phyloP scores from a whole-genome alignment of 768 basidiomycete genomes.

The Russula griseocarnosa region DNA sequence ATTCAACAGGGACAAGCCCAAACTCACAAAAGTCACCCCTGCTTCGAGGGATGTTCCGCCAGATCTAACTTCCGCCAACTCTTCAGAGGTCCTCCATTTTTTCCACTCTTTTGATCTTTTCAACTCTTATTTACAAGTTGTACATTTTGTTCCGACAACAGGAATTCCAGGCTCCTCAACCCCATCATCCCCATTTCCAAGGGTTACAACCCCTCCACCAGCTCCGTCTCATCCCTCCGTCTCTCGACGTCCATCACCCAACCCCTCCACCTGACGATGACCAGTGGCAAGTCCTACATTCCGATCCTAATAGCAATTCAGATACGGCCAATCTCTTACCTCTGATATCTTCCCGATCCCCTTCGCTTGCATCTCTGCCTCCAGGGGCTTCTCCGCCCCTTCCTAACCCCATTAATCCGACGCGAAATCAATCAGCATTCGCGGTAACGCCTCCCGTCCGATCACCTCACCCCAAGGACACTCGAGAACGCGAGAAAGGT shows the following conservation, averaged over 20 bases:
- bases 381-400: slow-evolving; percentile 43
- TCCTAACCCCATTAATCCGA: slow-evolving; percentile 29
- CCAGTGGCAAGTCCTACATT: slow-evolving; percentile 42
- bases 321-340: slow-evolving; percentile 28
- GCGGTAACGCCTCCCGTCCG: slow-evolving; percentile 7
- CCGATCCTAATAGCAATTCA: slow-evolving; percentile 30
- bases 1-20: slow-evolving; percentile 50
- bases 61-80: slow-evolving; percentile 34
- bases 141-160: background rate
- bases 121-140: background rate
- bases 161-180: slow-evolving; percentile 20
- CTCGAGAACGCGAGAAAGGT: slow-evolving; percentile 32
- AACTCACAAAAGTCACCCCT: slow-evolving; percentile 35
- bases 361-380: slow-evolving; percentile 49
- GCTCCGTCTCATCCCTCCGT: slow-evolving; percentile 17
- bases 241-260: slow-evolving; percentile 32
- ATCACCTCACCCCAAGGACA: slow-evolving; percentile 29
- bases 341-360: slow-evolving; percentile 43
- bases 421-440: slow-evolving; percentile 24
- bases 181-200: slow-evolving; percentile 9
- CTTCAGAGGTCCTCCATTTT: slow-evolving; percentile 31
- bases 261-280: slow-evolving; percentile 40
- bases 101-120: background rate
- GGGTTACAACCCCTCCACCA: slow-evolving; percentile 18
- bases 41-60: slow-evolving; percentile 31